Conservation (phyloP, 1,139 yeast genomes). For the Ogataea hybrid region DNA sequence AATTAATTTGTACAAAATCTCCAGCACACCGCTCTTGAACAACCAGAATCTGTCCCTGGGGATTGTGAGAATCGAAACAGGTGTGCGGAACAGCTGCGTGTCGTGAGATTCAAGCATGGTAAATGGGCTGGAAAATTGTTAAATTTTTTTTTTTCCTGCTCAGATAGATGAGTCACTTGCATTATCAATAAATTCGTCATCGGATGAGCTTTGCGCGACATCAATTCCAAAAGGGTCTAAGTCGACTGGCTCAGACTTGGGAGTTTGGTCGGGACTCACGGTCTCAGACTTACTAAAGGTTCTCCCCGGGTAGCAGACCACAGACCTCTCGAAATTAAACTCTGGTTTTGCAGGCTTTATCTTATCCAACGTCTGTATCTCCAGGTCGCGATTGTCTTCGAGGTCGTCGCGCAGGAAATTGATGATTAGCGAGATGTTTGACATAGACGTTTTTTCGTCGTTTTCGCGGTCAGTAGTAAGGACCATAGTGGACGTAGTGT, state of each 20-base stretch:
- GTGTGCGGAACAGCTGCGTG: slow-evolving; percentile 44
- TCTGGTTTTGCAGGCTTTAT: slow-evolving; percentile 21
- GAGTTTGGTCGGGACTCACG: no score
- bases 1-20: slow-evolving; percentile 34
- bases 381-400: slow-evolving; percentile 55
- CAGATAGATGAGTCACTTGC: slow-evolving; percentile 7
- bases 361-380: slow-evolving; percentile 49
- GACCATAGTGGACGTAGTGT: slow-evolving; percentile 49
- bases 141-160: slow-evolving; percentile 1
- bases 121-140: neutral
- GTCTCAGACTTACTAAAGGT: neutral
- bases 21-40: slow-evolving; percentile 45
- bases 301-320: slow-evolving; percentile 32
- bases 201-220: slow-evolving; percentile 6
- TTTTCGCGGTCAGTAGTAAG: slow-evolving; percentile 16
- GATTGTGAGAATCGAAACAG: slow-evolving; percentile 46
- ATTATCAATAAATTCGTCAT: slow-evolving; percentile 4
- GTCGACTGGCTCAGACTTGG: neutral
- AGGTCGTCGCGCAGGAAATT: slow-evolving; percentile 65
- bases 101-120: slow-evolving; percentile 36
- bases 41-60: slow-evolving; percentile 51
- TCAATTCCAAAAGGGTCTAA: slow-evolving; percentile 8
- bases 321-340: slow-evolving; percentile 16
- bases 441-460: slow-evolving; percentile 33
- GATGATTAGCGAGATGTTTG: slow-evolving; percentile 53